Percentiles rank a stretch among this genome's conserved stretches.
Evolutionary conservation across 805 yeast genomes (phyloP).

Genomic region (Yarrowia sp.): DNA sequence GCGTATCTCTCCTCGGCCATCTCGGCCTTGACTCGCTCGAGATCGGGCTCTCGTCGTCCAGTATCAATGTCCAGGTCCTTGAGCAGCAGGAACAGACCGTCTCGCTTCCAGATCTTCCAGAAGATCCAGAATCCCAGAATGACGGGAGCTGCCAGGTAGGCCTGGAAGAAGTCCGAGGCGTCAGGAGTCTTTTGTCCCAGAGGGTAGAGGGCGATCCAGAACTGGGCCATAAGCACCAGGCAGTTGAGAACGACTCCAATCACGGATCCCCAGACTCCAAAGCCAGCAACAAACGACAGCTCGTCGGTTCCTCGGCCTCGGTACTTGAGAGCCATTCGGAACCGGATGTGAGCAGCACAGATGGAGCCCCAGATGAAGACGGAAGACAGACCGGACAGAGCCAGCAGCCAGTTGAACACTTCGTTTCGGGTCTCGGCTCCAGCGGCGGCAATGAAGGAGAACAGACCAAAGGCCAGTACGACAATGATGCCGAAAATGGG

Average conservation of each 20-base stretch:
- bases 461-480: conserved; percentile 55
- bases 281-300: conserved; percentile 62
- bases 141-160: conserved; percentile 58
- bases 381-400: conserved; percentile 74
- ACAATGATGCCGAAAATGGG: conserved; percentile 66
- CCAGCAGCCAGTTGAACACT: conserved; percentile 75
- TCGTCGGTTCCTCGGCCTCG: conserved; percentile 69
- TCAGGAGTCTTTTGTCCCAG: conserved; percentile 57
- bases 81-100: conserved; percentile 54
- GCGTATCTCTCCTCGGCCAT: conserved; percentile 58
- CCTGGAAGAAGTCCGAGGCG: conserved; percentile 57
- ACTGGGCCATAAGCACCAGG: conserved; percentile 73
- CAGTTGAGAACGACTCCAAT: conserved; percentile 63
- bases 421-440: conserved; percentile 52
- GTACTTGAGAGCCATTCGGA: conserved; percentile 58
- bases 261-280: conserved; percentile 65
- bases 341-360: conserved; percentile 67
- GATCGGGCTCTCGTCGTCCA: conserved; percentile 63
- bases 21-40: conserved; percentile 59
- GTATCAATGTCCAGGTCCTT: conserved; percentile 64
- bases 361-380: conserved; percentile 79
- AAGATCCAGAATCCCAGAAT: conserved; percentile 56
- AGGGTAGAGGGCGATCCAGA: conserved; percentile 85
- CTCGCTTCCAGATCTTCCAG: conserved; percentile 56
- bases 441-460: conserved; percentile 66